Evolutionary conservation across 371 early-diverging fungal species (phyloP).

Genomic region (Apophysomyces ossiformis): DNA sequence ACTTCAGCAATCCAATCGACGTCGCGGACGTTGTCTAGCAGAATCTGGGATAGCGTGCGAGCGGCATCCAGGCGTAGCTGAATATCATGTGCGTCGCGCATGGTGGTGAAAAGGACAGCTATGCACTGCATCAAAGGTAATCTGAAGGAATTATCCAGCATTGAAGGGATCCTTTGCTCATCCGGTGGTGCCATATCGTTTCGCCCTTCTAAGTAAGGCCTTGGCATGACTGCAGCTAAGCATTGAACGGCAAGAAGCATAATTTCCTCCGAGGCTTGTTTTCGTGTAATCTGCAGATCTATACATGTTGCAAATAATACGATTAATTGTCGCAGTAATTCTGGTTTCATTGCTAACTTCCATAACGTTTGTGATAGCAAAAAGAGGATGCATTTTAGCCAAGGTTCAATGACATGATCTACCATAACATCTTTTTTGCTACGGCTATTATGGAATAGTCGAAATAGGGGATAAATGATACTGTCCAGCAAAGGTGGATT

Average conservation of each 20-base stretch:
- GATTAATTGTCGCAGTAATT: constrained; percentile 30
- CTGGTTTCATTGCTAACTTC: constrained; percentile 20
- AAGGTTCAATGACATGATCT: constrained; percentile 30
- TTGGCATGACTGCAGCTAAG: constrained; percentile 36
- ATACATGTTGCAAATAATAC: constrained; percentile 30
- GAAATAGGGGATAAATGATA: constrained; percentile 31
- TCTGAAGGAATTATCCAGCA: neutral
- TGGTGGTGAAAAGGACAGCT: constrained; percentile 10
- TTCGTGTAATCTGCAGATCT: constrained; percentile 13
- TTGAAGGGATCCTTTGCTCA: neutral
- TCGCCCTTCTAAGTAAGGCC: constrained; percentile 18
- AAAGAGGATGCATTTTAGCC: constrained; percentile 27
- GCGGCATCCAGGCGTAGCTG: constrained; percentile 46
- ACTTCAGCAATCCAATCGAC: constrained; percentile 38
- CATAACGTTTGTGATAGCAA: constrained; percentile 27
- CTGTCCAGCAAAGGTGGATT: constrained; percentile 24
- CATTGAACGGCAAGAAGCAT: constrained; percentile 41
- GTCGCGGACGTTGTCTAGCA: constrained; percentile 39
- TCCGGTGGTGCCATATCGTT: neutral
- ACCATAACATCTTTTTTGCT: constrained; percentile 11
- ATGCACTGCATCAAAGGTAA: constrained; percentile 8
- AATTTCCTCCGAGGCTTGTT: constrained; percentile 40
- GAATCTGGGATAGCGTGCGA: constrained; percentile 28
- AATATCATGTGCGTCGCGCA: constrained; percentile 27
- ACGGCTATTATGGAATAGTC: constrained; percentile 18